Conservation (phyloP, 345 rosid genomes). For the Dipteronia dyeriana region DNA sequence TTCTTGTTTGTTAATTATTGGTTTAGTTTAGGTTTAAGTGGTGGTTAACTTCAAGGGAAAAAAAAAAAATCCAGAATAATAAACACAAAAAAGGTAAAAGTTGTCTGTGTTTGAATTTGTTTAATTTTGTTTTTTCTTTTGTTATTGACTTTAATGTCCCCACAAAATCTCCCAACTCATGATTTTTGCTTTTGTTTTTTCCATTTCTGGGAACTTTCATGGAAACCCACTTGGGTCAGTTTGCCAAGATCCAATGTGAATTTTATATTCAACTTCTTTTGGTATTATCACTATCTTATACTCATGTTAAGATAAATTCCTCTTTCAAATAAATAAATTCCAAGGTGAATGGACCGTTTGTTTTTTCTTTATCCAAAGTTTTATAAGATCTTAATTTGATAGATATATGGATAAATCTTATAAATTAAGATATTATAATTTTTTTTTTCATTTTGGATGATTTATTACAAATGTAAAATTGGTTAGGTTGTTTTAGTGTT, state of each 20-base stretch:
- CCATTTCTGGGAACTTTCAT: neutral
- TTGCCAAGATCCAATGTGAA: no score
- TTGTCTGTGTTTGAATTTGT: constrained; percentile 6
- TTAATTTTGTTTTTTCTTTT: neutral
- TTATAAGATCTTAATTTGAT: no score
- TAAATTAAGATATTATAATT: no score
- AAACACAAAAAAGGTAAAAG: constrained; percentile 7
- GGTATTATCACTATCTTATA: neutral
- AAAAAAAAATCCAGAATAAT: constrained; percentile 2
- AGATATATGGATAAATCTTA: no score
- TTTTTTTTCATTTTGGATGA: no score
- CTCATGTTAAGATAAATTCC: neutral
- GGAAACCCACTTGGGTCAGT: neutral
- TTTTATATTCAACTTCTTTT: neutral
- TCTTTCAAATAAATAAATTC: neutral
- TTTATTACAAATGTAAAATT: no score
- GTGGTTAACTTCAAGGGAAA: constrained; percentile 10
- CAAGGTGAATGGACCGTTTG: no score
- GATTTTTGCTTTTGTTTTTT: neutral
- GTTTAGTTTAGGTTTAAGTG: neutral
- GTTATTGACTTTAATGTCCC: constrained; percentile 2
- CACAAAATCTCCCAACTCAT: neutral
- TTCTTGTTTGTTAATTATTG: neutral
- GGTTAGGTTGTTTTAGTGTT: no score
- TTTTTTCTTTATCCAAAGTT: no score